phyloP scores from a whole-genome alignment of 192 early-diverging fungal genomes.

The Coemansia sp. region DNA sequence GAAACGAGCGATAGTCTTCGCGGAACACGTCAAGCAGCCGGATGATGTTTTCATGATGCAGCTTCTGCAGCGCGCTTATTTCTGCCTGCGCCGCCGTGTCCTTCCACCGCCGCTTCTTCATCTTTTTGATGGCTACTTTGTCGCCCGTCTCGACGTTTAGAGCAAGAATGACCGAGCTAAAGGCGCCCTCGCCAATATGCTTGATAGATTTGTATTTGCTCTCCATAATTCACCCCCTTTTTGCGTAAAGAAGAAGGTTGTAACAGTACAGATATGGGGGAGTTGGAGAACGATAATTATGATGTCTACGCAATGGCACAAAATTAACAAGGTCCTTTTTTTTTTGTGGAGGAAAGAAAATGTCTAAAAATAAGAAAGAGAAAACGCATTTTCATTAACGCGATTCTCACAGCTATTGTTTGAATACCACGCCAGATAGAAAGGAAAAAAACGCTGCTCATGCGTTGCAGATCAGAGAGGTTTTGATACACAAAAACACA shows the following conservation, averaged over 20 bases:
- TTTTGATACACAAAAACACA: too few species aligned
- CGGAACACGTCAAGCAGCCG: conserved; percentile 81
- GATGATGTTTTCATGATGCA: conserved; percentile 80
- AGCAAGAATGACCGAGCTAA: conserved; percentile 55
- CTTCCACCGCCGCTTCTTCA: conserved; percentile 60
- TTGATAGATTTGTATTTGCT: conserved; percentile 52
- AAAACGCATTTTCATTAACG: conserved; percentile 10
- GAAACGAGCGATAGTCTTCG: conserved; percentile 79
- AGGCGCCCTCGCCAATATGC: conserved; percentile 55
- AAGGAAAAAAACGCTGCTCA: too few species aligned
- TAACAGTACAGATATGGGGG: too few species aligned
- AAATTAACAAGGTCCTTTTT: too few species aligned
- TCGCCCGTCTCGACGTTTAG: conserved; percentile 46
- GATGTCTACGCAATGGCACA: too few species aligned
- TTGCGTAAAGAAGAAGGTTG: neutral
- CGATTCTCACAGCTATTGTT: conserved; percentile 3
- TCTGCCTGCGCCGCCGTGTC: conserved; percentile 54
- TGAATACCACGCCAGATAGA: neutral
- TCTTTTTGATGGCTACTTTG: conserved; percentile 56
- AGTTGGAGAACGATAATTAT: too few species aligned
- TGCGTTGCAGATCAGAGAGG: too few species aligned
- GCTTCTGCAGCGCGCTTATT: conserved; percentile 49
- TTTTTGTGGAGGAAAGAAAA: too few species aligned
- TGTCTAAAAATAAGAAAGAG: too few species aligned
- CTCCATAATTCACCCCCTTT: conserved; percentile 26